Base-by-base conservation (phyloP, 2,329 filamentous ascomycete species). In the Akanthomyces lecanii region DNA sequence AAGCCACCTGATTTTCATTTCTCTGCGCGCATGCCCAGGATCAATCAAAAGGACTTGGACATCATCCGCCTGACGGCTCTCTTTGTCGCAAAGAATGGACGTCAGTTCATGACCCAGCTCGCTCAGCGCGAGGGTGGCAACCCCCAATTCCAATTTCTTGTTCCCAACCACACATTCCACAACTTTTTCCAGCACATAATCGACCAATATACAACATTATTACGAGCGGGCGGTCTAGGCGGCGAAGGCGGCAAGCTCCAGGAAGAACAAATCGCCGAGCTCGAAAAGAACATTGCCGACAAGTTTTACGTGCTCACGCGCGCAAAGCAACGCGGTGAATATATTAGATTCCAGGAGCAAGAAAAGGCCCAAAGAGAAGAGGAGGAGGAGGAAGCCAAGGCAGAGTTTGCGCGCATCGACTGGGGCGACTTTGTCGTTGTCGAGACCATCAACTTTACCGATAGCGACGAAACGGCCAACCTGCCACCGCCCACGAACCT, bases 371-470 rank as follows among this genome's bases (percentile, higher is more conserved):
- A 93, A 80, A 92, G 93, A 72, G 92, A 96, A 71, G 92, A 96
- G 71, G 87, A 93, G 66, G 89, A 89, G 47, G 90, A 96, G 72
- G 87, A 92, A 71, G 91, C 97, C 74, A 88, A 88, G 70, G 78
- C 82, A 25, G 81, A 86, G 61, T 87, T 95, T 75, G 89, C 90
- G 1, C 89, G 95, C 69, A 95, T 99, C 66, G 95, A 99, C 75
- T 99, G 95, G 95, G 91, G 96, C 72, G 94, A 98, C 73, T 99
- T 99, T 70, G 89, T 94, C 40, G 90, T 99, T 23, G 92, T 97
- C 51, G 95, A 97, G 76, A 97, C 93, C 0, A 93, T 99, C 61
- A 82, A 92, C 18, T 99, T 99, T 75, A 92, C 87, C 64, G 93
- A 97, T 68, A 85, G 86, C 45, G 95, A 99, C 74, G 93, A 97